A percentile compares a stretch with the other conserved stretches of the same genome.
Conservation (phyloP, 2,329 filamentous ascomycete species). For the Aspergillus versicolor region DNA sequence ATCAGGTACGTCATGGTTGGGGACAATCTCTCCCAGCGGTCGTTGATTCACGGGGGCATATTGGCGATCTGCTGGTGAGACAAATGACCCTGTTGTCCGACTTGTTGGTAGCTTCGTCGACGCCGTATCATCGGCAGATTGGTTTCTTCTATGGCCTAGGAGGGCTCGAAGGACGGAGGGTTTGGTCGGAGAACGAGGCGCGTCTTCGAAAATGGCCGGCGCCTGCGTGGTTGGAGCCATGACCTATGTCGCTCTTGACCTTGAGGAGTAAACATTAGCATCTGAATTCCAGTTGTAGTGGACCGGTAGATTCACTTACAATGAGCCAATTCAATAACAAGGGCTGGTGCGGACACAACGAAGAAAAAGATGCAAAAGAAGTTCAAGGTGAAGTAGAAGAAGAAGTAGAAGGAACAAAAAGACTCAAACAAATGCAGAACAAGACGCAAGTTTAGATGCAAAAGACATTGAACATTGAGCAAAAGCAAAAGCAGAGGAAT, state of each 20-base stretch:
- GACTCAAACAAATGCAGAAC: constrained; percentile 9
- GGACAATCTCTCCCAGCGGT: constrained; percentile 39
- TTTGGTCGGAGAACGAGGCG: constrained; percentile 33
- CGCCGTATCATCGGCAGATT: constrained; percentile 36
- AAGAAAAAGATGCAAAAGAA: constrained; percentile 2
- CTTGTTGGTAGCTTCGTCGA: constrained; percentile 37
- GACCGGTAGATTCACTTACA: constrained; percentile 18
- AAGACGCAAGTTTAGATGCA: constrained; percentile 9
- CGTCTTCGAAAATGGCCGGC: constrained; percentile 40
- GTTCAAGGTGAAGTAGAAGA: not conserved
- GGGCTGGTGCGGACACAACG: constrained; percentile 9
- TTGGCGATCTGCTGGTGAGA: constrained; percentile 51
- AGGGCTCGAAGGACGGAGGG: constrained; percentile 55
- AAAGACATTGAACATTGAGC: constrained; percentile 15
- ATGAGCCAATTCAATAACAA: constrained; percentile 1
- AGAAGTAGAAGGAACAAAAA: not conserved
- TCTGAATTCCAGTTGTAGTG: not conserved
- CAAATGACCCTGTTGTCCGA: constrained; percentile 38
- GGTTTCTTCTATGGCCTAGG: constrained; percentile 51
- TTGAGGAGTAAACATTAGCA: constrained; percentile 1
- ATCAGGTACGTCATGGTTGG: constrained; percentile 35
- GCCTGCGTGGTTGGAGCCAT: constrained; percentile 34
- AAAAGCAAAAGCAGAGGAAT: constrained; percentile 9
- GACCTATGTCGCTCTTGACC: constrained; percentile 19
- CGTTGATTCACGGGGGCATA: constrained; percentile 38